Evolutionary conservation across 2,329 filamentous ascomycete species (phyloP), one percentile per base, ranked within the genome.

Genomic region (Botrytis sinoallii): DNA sequence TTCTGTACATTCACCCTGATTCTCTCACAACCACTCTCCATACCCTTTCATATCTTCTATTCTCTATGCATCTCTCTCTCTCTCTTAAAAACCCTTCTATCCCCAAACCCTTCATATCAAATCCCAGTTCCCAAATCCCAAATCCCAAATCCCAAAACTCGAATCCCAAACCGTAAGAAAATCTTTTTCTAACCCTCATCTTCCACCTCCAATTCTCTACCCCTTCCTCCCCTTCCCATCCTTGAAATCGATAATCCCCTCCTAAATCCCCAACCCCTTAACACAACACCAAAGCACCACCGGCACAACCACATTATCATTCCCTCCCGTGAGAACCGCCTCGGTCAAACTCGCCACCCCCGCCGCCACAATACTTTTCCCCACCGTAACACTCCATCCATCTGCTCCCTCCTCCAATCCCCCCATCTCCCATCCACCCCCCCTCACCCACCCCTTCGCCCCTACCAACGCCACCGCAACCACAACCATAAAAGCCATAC

Each of bases 241-340:
- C 38, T 40, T 10, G 1, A 40, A 40, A 40, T 40, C 10, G 10
- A 40, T 40, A 12, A 2, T 2, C 40, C 40, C 40, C 12, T 16
- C 38, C 63, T 80, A 81, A 73, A 81, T 79, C 71, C 79, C 78
- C 78, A 82, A 77, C n/a, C 93, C 93, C 83, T 95, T 92, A 57
- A 97, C 94, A 79, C 97, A 90, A 74, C 95, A 88, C 96, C 96
- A 99, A 75, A 99, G 84, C 69, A 97, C 90, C 73, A 99, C 90
- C 6, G 96, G 96, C 76, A 98, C 70, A 35, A 72, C 61, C 29
- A 99, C 96, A 85, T 99, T 99, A 86, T 99, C 96, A 83, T 99
- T 99, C 44, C 95, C 96, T 3, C 96, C 96, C 22, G 96, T 98
- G 76, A 99, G 84, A 65, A 98, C 95, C 40, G 96, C 95, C 84